These are phyloP conservation scores for Hemisphaericaspora xylanilytica DNA, from an alignment of 1,139 yeast species.

Conservation along the genomic window DNA sequence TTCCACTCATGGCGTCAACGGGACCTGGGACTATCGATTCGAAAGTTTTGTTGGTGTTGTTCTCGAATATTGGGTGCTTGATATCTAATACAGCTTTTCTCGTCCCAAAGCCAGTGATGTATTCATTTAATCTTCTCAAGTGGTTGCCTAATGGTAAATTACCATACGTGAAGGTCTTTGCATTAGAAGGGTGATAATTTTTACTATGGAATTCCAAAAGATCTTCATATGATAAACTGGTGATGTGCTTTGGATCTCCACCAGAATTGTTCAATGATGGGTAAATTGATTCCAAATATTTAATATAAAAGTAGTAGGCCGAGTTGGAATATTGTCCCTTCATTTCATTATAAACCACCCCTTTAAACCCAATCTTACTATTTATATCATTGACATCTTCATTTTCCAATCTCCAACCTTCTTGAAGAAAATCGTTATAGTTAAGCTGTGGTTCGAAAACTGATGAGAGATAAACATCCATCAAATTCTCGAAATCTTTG, in stretches of 20 bases:
- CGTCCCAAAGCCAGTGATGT: conserved; percentile 54
- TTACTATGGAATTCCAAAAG: conserved; percentile 68
- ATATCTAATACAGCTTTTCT: conserved; percentile 29
- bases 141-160: conserved; percentile 64
- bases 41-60: conserved; percentile 6
- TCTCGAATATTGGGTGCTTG: conserved; percentile 27
- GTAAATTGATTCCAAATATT: conserved; percentile 81
- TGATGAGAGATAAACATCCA: conserved; percentile 86
- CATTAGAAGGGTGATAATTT: conserved; percentile 87
- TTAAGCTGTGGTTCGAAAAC: conserved; percentile 79
- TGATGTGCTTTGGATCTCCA: conserved; percentile 85
- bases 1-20: conserved; percentile 64
- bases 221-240: conserved; percentile 71
- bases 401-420: conserved; percentile 96
- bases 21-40: conserved; percentile 63
- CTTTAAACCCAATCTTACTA: conserved; percentile 74
- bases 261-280: conserved; percentile 88
- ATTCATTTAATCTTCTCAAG: conserved; percentile 53
- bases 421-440: conserved; percentile 84
- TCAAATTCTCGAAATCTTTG: conserved; percentile 76
- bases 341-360: conserved; percentile 98
- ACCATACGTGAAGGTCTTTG: conserved; percentile 87
- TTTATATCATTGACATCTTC: conserved; percentile 53
- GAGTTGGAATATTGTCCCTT: conserved; percentile 95
- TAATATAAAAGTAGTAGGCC: conserved; percentile 78